A percentile compares a stretch with the other conserved stretches of the same genome.
These are phyloP conservation scores for Podila epigama DNA, from an alignment of 192 early-diverging fungal genomes.

Conservation along the genomic window DNA sequence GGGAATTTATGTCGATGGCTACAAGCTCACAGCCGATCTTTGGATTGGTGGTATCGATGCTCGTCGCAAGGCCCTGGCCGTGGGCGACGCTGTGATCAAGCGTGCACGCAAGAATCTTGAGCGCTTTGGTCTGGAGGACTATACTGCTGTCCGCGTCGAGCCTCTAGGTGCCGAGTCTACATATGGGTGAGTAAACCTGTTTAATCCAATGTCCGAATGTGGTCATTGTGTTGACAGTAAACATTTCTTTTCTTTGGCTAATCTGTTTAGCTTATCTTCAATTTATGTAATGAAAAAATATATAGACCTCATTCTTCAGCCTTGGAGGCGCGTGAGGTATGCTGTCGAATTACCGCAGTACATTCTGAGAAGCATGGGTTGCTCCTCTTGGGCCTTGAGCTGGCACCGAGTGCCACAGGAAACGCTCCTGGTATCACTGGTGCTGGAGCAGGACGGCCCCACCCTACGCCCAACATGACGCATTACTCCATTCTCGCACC, in stretches of 20 bases:
- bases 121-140: conserved; percentile 56
- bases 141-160: conserved; percentile 62
- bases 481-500: conserved; percentile 68
- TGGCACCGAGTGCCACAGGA: conserved; percentile 50
- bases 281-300: too few species aligned
- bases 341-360: conserved; percentile 46
- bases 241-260: background rate
- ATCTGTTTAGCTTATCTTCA: background rate
- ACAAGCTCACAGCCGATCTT: conserved; percentile 64
- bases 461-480: conserved; percentile 63
- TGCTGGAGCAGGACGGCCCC: conserved; percentile 62
- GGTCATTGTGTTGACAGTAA: background rate
- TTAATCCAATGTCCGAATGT: too few species aligned
- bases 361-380: conserved; percentile 37
- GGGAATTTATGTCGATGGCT: conserved; percentile 68
- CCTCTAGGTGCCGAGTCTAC: conserved; percentile 64
- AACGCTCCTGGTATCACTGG: conserved; percentile 53
- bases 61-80: conserved; percentile 60
- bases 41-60: conserved; percentile 70
- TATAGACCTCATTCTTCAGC: conserved; percentile 30
- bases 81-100: conserved; percentile 63
- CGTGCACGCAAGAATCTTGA: conserved; percentile 54
- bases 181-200: conserved; percentile 58
- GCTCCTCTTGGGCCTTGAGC: conserved; percentile 35
- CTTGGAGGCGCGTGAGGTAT: conserved; percentile 38